phyloP scores from a whole-genome alignment of 495 filamentous ascomycete species.

The Aspergillus ellipticus region DNA sequence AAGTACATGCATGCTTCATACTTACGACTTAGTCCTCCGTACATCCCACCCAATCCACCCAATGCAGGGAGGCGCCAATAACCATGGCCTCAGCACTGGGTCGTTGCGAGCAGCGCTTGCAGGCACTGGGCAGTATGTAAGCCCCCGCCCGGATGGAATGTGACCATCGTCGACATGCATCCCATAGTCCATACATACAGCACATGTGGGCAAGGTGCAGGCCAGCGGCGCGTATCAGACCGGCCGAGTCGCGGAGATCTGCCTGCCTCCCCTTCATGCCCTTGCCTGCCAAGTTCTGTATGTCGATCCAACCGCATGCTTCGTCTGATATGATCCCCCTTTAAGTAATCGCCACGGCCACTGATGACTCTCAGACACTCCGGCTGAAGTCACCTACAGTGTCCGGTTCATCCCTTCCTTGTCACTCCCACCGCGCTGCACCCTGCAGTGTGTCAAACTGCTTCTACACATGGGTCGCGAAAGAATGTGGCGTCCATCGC shows the following conservation, averaged over 20 bases:
- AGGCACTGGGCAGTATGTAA: background rate
- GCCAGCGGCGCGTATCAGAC: background rate
- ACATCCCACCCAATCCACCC: background rate
- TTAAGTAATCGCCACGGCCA: background rate
- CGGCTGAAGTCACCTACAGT: background rate
- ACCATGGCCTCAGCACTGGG: background rate
- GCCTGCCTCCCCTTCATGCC: background rate
- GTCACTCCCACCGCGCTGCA: background rate
- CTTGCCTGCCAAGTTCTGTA: constrained; percentile 9
- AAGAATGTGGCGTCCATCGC: background rate
- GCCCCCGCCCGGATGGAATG: constrained; percentile 14
- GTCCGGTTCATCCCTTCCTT: background rate
- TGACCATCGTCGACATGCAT: constrained; percentile 7
- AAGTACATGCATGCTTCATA: too few relatives aligned
- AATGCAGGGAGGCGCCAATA: constrained; percentile 9
- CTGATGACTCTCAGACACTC: background rate
- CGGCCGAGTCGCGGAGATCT: background rate
- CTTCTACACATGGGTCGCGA: constrained; percentile 1
- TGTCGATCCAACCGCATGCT: background rate
- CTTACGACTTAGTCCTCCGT: too few relatives aligned
- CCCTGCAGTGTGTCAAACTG: constrained; percentile 1
- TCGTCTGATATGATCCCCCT: background rate
- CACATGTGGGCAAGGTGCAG: constrained; percentile 8
- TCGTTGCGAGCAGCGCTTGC: background rate
- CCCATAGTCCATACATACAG: constrained; percentile 1